Evolutionary conservation across 805 yeast species (phyloP), one percentile per base, ranked within the genome.

Genomic region (Starmerella khaoyaiensis): DNA sequence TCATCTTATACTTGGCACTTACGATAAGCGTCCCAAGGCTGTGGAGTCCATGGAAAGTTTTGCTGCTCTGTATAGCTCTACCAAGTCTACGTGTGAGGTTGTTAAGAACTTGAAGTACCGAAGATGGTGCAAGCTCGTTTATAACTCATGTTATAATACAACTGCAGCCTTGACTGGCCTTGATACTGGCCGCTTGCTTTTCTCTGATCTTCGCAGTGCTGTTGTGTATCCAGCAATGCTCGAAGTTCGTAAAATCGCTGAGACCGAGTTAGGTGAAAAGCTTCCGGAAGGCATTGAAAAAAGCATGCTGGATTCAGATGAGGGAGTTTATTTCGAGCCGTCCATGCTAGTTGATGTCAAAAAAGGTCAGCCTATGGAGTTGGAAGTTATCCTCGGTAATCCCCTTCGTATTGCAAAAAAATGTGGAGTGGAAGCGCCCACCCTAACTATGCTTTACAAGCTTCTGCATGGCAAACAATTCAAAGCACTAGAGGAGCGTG

Each of bases 301-400:
- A 20, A 43, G 51, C 32, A 69, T 73, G 63, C 54, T 72, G 25
- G 74, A 72, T 45, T 63, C 72, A 16, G 79, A 76, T 50, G 78
- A 67, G 40, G 72, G 72, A 9, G 63, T 60, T 24, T 70, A 67
- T 58, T 79, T 70, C 53, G 64, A 67, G 35, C 87, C 87, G 2
- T 76, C 84, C 4, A 79, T 79, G 87, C 59, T 69, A 43, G 78
- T 76, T 9, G 90, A 79, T 51, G 66, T 67, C 16, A 60, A 69
- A 35, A 74, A 76, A 51, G 72, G 74, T 19, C 75, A 78, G 51
- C 73, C 74, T 33, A 68, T 79, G 46, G 93, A 81, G 55, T 56
- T 74, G 21, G 84, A 79, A 50, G 77, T 71, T 17, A 76, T 81
- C 42, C 59, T 79, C 35, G 86, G 87, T 4, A 79, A 76, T 49